Percentiles rank a stretch among this genome's conserved stretches.
phyloP scores from a whole-genome alignment of 2,329 filamentous ascomycete genomes.

The Ophiostoma piceae region DNA sequence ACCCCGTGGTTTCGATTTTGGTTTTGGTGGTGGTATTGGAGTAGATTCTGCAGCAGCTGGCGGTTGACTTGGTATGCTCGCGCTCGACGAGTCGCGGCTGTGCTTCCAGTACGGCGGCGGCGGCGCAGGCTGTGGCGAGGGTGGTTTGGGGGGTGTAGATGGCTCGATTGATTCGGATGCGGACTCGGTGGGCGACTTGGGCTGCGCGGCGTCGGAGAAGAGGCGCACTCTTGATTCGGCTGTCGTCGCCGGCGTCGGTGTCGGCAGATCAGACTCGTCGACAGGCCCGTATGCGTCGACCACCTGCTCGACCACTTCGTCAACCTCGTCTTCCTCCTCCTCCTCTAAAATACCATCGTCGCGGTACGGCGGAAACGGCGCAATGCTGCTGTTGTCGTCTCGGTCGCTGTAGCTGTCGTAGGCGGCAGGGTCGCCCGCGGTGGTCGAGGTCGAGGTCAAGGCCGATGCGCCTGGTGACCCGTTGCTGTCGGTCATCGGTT shows the following conservation, averaged over 20 bases:
- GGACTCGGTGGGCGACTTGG: not conserved
- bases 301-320: not conserved
- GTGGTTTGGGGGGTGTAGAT: not conserved
- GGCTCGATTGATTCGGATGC: too few relatives aligned
- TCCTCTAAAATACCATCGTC: constrained; percentile 7
- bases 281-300: not conserved
- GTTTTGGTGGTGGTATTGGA: not conserved
- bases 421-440: not conserved
- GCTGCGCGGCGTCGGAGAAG: constrained; percentile 5
- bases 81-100: constrained; percentile 17
- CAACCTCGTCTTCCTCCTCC: not conserved
- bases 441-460: not conserved
- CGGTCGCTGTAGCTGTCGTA: constrained; percentile 11
- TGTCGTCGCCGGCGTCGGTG: not conserved
- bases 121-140: constrained; percentile 14
- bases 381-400: constrained; percentile 15
- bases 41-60: not conserved
- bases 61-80: not conserved
- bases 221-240: not conserved
- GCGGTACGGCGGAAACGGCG: constrained; percentile 21
- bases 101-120: constrained; percentile 27
- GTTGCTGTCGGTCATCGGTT: constrained; percentile 11
- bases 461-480: not conserved
- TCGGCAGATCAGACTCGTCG: not conserved
- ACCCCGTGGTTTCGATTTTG: not conserved